Conservation (phyloP, 148 eudicot species). For the Heliosperma pusillum region DNA sequence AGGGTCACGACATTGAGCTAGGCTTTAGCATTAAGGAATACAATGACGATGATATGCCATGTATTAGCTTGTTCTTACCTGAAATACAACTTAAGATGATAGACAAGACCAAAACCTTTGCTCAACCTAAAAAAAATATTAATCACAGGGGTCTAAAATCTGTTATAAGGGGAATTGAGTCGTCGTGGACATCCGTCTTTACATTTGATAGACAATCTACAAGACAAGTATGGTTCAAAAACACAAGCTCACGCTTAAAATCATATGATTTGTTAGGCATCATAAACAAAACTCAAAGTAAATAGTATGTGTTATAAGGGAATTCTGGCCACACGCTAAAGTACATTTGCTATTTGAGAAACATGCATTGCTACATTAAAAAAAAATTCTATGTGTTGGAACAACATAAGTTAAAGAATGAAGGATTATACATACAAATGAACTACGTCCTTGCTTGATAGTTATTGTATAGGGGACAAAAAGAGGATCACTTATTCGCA, state of each 20-base stretch:
- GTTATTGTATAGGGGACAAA: slow-evolving; percentile 74
- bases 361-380: not conserved
- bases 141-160: slow-evolving; percentile 89
- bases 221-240: not conserved
- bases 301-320: not conserved
- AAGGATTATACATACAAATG: slow-evolving; percentile 58
- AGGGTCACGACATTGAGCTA: slow-evolving; percentile 9
- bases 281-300: not conserved
- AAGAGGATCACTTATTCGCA: slow-evolving; percentile 92
- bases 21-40: not conserved
- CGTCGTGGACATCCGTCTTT: not conserved
- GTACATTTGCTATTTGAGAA: not conserved
- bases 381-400: not conserved
- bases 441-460: slow-evolving; percentile 78
- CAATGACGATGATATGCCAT: too few species aligned
- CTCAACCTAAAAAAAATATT: slow-evolving; percentile 79
- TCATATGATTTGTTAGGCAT: not conserved
- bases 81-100: slow-evolving; percentile 63
- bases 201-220: not conserved
- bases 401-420: not conserved
- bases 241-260: not conserved
- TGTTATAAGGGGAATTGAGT: slow-evolving; percentile 71
- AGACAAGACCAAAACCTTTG: slow-evolving; percentile 86
- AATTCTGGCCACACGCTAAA: not conserved
- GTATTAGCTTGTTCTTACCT: too few species aligned